phyloP scores from a whole-genome alignment of 768 basidiomycete genomes.

The Punctularia strigosozonata region DNA sequence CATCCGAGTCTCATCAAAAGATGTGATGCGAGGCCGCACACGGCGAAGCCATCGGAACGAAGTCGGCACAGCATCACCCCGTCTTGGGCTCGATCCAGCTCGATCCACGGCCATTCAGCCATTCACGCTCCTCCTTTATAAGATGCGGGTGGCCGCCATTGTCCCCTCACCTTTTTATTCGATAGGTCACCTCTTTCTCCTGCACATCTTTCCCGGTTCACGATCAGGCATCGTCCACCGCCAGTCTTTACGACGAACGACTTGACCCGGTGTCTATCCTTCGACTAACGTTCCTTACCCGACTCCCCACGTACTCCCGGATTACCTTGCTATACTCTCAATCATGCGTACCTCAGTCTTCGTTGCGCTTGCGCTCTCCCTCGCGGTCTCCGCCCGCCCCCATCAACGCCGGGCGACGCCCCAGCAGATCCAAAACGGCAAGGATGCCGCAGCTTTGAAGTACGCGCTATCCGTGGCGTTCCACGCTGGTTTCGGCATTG shows the following conservation, averaged over 20 bases:
- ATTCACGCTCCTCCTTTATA: too few species aligned
- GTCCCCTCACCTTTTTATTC: too few species aligned
- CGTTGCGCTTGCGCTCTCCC: slow-evolving; percentile 16
- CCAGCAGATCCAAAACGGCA: slow-evolving; percentile 14
- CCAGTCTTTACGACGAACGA: too few species aligned
- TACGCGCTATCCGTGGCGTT: slow-evolving; percentile 6
- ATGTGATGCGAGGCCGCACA: too few species aligned
- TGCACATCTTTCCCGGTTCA: background rate
- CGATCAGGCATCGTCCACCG: background rate
- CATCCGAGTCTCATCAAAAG: too few species aligned
- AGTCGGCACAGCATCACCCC: too few species aligned
- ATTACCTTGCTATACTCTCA: slow-evolving; percentile 5
- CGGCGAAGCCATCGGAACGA: too few species aligned
- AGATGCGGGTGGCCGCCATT: too few species aligned
- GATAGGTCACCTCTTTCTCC: too few species aligned
- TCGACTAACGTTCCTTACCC: background rate
- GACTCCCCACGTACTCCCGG: slow-evolving; percentile 1
- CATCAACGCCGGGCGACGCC: slow-evolving; percentile 8
- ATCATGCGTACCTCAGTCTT: slow-evolving; percentile 29
- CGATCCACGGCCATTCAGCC: too few species aligned
- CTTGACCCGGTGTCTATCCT: background rate
- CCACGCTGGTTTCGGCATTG: background rate
- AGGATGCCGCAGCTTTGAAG: slow-evolving; percentile 19
- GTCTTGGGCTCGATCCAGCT: too few species aligned
- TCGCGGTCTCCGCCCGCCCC: slow-evolving; percentile 16